Percentiles rank a stretch among this genome's conserved stretches.
Evolutionary conservation across 1,139 yeast species (phyloP).

Genomic region (Scheffersomyces stambukii): DNA sequence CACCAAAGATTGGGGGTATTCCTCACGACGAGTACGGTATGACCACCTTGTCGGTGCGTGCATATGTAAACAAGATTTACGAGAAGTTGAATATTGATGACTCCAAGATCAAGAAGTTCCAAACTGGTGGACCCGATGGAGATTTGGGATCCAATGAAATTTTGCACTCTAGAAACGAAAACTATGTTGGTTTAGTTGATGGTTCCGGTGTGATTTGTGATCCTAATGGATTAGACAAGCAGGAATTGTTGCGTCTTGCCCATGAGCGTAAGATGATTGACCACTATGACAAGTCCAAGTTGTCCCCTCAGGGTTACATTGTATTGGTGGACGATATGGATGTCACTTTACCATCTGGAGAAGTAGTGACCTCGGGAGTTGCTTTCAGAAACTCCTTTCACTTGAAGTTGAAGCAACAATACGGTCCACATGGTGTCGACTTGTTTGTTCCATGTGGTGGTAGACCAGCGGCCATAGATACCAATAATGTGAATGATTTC

Average conservation of each 20-base stretch:
- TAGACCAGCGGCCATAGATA: constrained; percentile 93
- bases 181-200: constrained; percentile 85
- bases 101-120: constrained; percentile 66
- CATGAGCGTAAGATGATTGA: constrained; percentile 72
- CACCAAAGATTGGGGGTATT: constrained; percentile 90
- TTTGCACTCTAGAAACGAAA: constrained; percentile 74
- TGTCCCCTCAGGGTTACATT: constrained; percentile 73
- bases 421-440: constrained; percentile 60
- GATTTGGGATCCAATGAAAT: constrained; percentile 96
- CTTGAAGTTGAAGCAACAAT: constrained; percentile 61
- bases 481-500: constrained; percentile 71
- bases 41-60: constrained; percentile 93
- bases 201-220: constrained; percentile 95
- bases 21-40: constrained; percentile 98
- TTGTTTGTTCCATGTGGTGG: constrained; percentile 98
- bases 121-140: constrained; percentile 99
- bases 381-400: constrained; percentile 93
- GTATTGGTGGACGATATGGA: constrained; percentile 87
- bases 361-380: constrained; percentile 74
- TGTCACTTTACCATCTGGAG: constrained; percentile 72
- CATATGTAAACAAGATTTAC: constrained; percentile 86
- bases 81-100: constrained; percentile 65
- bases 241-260: constrained; percentile 77
- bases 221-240: constrained; percentile 81
- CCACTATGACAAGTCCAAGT: constrained; percentile 59